Conservation (phyloP, 192 early-diverging fungal species). For the Coemansia sp. region DNA sequence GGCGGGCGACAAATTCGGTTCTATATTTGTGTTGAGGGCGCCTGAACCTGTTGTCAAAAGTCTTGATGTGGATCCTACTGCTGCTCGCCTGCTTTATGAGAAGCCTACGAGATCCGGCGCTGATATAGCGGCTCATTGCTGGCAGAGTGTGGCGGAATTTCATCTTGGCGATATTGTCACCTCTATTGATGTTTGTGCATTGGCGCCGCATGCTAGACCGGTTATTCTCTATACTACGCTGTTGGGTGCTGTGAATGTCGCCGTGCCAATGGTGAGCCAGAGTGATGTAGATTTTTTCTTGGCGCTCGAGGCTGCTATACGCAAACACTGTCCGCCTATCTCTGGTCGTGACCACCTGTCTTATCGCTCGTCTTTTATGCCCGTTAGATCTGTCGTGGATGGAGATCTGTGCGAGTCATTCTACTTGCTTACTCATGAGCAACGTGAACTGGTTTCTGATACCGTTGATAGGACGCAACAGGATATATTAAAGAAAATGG, state of each 20-base stretch:
- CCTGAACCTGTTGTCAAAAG: conserved; percentile 66
- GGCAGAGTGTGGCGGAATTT: conserved; percentile 75
- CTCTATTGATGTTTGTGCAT: conserved; percentile 71
- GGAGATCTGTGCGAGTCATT: conserved; percentile 95
- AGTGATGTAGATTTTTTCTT: conserved; percentile 95
- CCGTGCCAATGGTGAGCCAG: conserved; percentile 85
- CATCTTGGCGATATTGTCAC: conserved; percentile 89
- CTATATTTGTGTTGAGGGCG: conserved; percentile 76
- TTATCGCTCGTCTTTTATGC: conserved; percentile 80
- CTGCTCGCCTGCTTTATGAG: conserved; percentile 75
- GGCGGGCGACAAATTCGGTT: conserved; percentile 97
- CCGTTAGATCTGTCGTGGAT: conserved; percentile 77
- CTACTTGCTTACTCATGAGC: conserved; percentile 11
- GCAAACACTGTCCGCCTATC: conserved; percentile 75
- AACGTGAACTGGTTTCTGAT: conserved; percentile 68
- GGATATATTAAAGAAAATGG: conserved; percentile 93
- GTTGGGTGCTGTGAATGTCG: conserved; percentile 80
- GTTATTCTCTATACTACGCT: conserved; percentile 87
- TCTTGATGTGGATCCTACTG: conserved; percentile 79
- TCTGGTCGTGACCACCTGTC: conserved; percentile 87
- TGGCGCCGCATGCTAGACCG: conserved; percentile 87
- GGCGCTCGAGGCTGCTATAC: conserved; percentile 87
- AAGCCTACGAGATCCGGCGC: conserved; percentile 77
- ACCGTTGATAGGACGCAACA: conserved; percentile 81
- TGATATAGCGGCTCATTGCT: conserved; percentile 63